phyloP scores from a whole-genome alignment of 78 protist genomes.

The Emiliania huxleyi region DNA sequence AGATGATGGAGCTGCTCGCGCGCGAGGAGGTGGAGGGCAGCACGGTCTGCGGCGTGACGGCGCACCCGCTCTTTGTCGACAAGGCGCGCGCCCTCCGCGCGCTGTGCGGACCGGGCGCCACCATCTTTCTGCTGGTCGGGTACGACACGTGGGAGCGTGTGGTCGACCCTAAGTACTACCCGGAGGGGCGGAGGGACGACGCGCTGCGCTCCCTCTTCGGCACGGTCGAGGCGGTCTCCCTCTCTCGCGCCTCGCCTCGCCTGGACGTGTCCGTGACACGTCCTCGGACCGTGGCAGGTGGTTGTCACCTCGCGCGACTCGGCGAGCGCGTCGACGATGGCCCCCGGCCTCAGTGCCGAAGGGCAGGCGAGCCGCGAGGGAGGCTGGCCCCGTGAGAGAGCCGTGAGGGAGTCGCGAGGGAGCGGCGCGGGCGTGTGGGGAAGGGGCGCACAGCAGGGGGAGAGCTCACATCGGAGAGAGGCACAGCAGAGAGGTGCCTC shows the following conservation, averaged over 20 bases:
- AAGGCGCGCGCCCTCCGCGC: background rate
- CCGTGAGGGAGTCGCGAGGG: no score
- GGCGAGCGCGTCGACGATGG: background rate
- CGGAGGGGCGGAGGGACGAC: background rate
- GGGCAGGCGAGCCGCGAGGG: no score
- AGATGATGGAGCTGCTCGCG: background rate
- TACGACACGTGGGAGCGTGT: constrained; percentile 16
- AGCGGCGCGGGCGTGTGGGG: no score
- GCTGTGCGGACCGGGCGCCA: background rate
- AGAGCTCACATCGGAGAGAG: no score
- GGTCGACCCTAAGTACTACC: background rate
- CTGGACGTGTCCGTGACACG: no score
- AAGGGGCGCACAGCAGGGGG: no score
- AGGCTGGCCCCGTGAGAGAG: background rate
- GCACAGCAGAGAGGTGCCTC: no score
- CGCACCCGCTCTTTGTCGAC: constrained; percentile 8
- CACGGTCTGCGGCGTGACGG: background rate
- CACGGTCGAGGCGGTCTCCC: background rate
- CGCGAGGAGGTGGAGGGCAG: background rate
- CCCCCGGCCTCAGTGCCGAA: no score
- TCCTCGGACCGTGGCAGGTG: background rate
- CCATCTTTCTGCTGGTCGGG: background rate
- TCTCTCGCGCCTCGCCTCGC: no score
- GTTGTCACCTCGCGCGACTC: background rate
- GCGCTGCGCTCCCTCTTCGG: background rate